A percentile compares a stretch with the other conserved stretches of the same genome.
Evolutionary conservation across 345 rosid genomes (phyloP).

Genomic region (Hirschfeldia incana): DNA sequence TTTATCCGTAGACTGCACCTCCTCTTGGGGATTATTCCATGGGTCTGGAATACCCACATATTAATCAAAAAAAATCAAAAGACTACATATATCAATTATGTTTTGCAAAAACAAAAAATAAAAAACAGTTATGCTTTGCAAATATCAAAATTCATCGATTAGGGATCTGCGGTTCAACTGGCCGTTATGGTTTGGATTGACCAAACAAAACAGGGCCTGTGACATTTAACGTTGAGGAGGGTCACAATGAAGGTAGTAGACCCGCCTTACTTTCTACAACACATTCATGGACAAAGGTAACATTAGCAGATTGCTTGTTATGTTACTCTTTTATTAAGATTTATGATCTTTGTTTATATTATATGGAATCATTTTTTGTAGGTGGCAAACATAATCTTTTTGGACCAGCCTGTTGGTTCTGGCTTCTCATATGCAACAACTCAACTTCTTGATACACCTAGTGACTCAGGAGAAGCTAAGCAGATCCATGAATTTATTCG

Average conservation of each 20-base stretch:
- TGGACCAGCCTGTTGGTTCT: slow-evolving; percentile 69
- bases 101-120: too few relatives aligned
- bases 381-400: slow-evolving; percentile 58
- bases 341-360: not conserved
- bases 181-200: not conserved
- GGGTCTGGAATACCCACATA: too few relatives aligned
- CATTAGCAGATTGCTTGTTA: not conserved
- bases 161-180: not conserved
- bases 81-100: too few relatives aligned
- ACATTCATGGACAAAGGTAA: slow-evolving; percentile 64
- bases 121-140: not conserved
- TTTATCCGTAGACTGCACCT: too few relatives aligned
- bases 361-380: slow-evolving; percentile 1
- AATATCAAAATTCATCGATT: not conserved
- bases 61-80: too few relatives aligned
- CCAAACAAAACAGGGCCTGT: slow-evolving; percentile 51
- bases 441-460: slow-evolving; percentile 31
- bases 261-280: slow-evolving; percentile 59
- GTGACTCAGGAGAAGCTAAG: slow-evolving; percentile 47
- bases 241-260: slow-evolving; percentile 49
- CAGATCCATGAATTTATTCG: slow-evolving; percentile 50
- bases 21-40: too few relatives aligned
- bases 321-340: not conserved
- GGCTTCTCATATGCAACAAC: slow-evolving; percentile 69
- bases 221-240: slow-evolving; percentile 40